Evolutionary conservation across 1,284 basidiomycete genomes (phyloP), one percentile per base, ranked within the genome.

Genomic region (Pseudozyma sp.): DNA sequence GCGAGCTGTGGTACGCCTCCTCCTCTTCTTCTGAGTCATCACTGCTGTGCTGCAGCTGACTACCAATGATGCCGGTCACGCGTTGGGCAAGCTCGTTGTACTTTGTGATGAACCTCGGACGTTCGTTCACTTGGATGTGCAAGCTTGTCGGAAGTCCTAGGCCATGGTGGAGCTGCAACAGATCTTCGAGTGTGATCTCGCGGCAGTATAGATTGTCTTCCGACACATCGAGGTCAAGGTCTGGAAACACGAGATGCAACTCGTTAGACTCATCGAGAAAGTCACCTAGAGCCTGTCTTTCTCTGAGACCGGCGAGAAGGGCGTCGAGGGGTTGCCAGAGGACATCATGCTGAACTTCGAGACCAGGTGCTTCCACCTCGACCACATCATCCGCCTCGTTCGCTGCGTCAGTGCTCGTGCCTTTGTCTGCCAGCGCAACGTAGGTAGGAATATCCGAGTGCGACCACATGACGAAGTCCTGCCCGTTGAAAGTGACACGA

Each of bases 161-260:
- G 18, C 79, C 78, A 34, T 75, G 56, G 19, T 82, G 79, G 7
- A 83, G 72, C 50, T 79, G 74, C 45, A 71, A 67, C 12, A 83
- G 74, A 35, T 83, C 81, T 38, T 76, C 74, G 39, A 83, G 63
- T 19, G 78, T 76, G 40, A 83, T 62, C 45, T 83, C 81, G 34
- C 78, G 73, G 42, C 76, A 75, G 63, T 83, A 83, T 36, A 80
- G 55, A 36, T 83, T 78, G 70, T 83, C 82, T 63, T 83, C 82
- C 12, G 68, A 66, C 3, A 83, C 60, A 5, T 70, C 71, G 16
- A 83, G 66, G 9, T 78, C 76, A 16, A 83, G 67, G 44, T 82
- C 80, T 9, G 78, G 76, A 40, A 82, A 77, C 11, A 60, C 19
- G 18, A 83, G 55, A 21, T 70, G 59, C 21, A 84, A 71, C 55